These are phyloP conservation scores for Pholiota conissans DNA, from an alignment of 768 basidiomycete species.

Conservation along the genomic window DNA sequence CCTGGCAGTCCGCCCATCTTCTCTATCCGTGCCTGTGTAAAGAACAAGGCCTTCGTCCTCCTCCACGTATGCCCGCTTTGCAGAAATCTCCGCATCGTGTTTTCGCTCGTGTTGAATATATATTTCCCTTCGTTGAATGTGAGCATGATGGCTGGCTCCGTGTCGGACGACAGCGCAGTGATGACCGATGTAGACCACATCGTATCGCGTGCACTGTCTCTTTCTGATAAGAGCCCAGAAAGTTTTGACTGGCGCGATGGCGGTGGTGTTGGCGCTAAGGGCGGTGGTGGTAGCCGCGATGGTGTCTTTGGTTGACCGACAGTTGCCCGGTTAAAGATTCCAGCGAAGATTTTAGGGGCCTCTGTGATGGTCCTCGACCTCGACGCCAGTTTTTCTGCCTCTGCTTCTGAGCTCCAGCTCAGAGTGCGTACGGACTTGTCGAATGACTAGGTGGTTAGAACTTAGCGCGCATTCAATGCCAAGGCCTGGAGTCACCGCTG, in stretches of 20 bases:
- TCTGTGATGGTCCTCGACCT: background rate
- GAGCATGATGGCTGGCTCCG: slow-evolving; percentile 75
- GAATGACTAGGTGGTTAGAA: no score
- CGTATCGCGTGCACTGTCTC: slow-evolving; percentile 23
- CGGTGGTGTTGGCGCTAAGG: background rate
- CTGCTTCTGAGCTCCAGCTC: background rate
- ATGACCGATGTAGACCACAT: slow-evolving; percentile 67
- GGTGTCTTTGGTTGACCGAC: background rate
- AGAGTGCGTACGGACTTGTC: background rate
- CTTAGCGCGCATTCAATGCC: no score
- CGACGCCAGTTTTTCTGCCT: background rate
- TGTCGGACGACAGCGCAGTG: slow-evolving; percentile 66
- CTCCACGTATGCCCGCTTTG: slow-evolving; percentile 68
- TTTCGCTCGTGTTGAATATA: slow-evolving; percentile 87
- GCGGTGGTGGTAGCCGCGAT: background rate
- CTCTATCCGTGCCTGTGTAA: slow-evolving; percentile 64
- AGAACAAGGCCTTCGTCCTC: slow-evolving; percentile 69
- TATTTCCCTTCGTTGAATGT: slow-evolving; percentile 80
- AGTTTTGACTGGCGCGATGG: no score
- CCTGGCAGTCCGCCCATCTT: slow-evolving; percentile 75
- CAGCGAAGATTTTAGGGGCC: background rate
- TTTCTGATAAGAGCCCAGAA: no score
- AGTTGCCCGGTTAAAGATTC: background rate
- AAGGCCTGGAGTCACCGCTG: no score
- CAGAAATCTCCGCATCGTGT: slow-evolving; percentile 69